Evolutionary conservation across 768 basidiomycete species (phyloP).

Genomic region (Hortiboletus flavorubellus): DNA sequence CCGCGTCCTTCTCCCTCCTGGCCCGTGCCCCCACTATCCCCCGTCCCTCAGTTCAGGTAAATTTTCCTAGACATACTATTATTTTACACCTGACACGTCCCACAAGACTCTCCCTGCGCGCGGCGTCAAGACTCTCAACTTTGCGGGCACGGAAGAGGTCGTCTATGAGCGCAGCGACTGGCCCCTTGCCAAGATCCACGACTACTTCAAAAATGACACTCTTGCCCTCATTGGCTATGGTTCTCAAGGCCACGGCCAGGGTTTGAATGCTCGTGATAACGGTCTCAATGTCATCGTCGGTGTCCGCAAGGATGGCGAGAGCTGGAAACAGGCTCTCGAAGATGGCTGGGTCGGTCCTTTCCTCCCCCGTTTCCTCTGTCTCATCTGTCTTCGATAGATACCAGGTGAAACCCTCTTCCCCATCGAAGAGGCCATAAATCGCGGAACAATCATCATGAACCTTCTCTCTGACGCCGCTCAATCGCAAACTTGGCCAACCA

Average conservation of each 20-base stretch:
- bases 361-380: neutral
- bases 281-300: constrained; percentile 98
- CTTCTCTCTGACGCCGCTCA: constrained; percentile 99
- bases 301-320: constrained; percentile 95
- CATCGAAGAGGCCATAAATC: constrained; percentile 95
- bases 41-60: constrained; percentile 25
- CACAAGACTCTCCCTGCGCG: constrained; percentile 50
- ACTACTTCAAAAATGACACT: constrained; percentile 99
- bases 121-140: constrained; percentile 93
- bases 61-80: constrained; percentile 30
- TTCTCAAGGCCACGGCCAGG: constrained; percentile 98
- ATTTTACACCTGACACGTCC: constrained; percentile 3
- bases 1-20: constrained; percentile 58
- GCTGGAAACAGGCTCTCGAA: constrained; percentile 92
- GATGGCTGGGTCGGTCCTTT: constrained; percentile 84
- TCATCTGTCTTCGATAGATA: constrained; percentile 44
- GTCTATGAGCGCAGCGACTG: constrained; percentile 97
- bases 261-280: constrained; percentile 98
- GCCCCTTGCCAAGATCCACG: constrained; percentile 96
- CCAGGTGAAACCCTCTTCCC: constrained; percentile 97
- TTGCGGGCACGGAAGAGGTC: constrained; percentile 89
- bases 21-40: constrained; percentile 39
- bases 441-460: constrained; percentile 99
- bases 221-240: constrained; percentile 99
- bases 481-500: constrained; percentile 86